Evolutionary conservation across 2,329 filamentous ascomycete genomes (phyloP), one percentile per base, ranked within the genome.

Genomic region (Fusarium annulatum): DNA sequence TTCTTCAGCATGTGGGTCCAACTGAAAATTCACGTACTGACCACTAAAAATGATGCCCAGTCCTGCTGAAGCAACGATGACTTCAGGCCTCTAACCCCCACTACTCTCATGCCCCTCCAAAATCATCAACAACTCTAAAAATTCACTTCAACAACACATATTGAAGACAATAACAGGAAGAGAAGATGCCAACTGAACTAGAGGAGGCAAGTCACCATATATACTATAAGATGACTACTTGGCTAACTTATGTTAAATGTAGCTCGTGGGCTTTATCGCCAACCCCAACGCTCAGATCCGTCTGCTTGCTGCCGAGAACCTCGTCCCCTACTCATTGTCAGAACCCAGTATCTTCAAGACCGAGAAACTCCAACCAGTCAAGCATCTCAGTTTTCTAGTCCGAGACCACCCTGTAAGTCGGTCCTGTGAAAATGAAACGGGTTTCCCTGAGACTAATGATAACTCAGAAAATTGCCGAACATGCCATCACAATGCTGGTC

Each of bases 221-320:
- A 26, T 4, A 11, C 4, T 1, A 2, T 23, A 7, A 38, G 23
- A 7, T 7, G 5, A 28, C 1, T 16, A 9, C 38, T 34, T 9
- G 23, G 30, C 61, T 77, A 23, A 78, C 70, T 28, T 68, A 9
- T 16, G 42, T n/a, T 8, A 14, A 28, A 49, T 33, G 36, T 76
- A 97, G 94, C 90, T 97, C 61, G 94, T 98, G 70, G 94, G 95
- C 81, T 98, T 98, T 84, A 93, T 98, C 67, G 93, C 94, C 82
- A 93, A 97, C 84, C 94, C 94, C 68, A 97, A 97, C 81, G 94
- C 94, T 46, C 93, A 97, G 81, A 94, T 98, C 73, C 91, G 96
- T 77, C 91, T 94, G 81, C 88, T 96, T 75, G 95, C 95, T 55
- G 90, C 92, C 61, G 95, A 97, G 82, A 93, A 97, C 77, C 88